A percentile compares a stretch with the other conserved stretches of the same genome.
These are phyloP conservation scores for Penicillium verhagenii DNA, from an alignment of 495 filamentous ascomycete genomes.

Conservation along the genomic window DNA sequence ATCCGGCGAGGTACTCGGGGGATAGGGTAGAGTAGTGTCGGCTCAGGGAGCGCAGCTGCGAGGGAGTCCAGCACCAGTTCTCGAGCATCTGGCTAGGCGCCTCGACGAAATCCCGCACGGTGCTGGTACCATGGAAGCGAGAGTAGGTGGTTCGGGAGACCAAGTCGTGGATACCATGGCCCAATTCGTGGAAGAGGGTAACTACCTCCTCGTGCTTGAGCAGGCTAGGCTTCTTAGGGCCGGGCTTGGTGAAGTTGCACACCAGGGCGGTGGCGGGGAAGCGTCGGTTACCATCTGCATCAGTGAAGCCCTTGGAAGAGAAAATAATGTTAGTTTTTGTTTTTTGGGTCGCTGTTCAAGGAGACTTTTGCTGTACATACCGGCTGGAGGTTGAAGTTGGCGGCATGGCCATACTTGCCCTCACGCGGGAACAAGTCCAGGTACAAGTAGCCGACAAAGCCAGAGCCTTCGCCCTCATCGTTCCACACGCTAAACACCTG, in stretches of 20 bases:
- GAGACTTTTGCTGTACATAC: constrained; percentile 24
- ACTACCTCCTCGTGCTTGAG: constrained; percentile 71
- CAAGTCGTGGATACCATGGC: constrained; percentile 74
- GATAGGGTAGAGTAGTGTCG: constrained; percentile 64
- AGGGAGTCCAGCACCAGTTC: constrained; percentile 75
- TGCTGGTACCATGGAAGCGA: constrained; percentile 71
- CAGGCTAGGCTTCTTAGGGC: constrained; percentile 65
- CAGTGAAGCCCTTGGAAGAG: constrained; percentile 55
- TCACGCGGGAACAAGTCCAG: constrained; percentile 65
- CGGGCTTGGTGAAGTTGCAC: constrained; percentile 71
- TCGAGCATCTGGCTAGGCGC: constrained; percentile 73
- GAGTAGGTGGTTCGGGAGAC: constrained; percentile 65
- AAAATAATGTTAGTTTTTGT: background rate
- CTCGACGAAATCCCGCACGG: constrained; percentile 72
- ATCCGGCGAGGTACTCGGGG: constrained; percentile 56
- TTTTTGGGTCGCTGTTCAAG: too few species aligned
- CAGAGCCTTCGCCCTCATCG: constrained; percentile 59
- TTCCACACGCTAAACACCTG: constrained; percentile 71
- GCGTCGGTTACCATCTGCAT: constrained; percentile 55
- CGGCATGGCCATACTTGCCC: constrained; percentile 69
- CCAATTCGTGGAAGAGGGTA: constrained; percentile 72
- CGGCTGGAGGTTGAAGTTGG: constrained; percentile 77
- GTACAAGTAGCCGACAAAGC: constrained; percentile 72
- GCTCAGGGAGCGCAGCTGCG: constrained; percentile 64
- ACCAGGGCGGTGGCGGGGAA: constrained; percentile 71